Conservation (phyloP, 1,284 basidiomycete species). For the Moniliophthora roreri region DNA sequence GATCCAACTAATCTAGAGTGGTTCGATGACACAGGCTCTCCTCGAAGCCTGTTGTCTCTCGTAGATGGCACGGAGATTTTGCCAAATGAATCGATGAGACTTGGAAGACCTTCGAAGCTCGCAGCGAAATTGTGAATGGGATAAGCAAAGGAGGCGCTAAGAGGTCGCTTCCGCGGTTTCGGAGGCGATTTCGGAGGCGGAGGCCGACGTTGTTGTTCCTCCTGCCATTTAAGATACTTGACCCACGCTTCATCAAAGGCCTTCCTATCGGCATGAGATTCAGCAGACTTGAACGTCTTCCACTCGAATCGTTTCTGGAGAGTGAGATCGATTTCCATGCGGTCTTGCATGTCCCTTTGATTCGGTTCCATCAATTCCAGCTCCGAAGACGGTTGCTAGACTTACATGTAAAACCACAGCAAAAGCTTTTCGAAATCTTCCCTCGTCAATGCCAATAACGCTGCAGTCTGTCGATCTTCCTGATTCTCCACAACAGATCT, state of each 20-base stretch:
- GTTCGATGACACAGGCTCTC: too few species aligned
- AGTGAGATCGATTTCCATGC: conserved; percentile 44
- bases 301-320: conserved; percentile 50
- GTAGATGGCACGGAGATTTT: background rate
- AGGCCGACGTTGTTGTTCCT: conserved; percentile 20
- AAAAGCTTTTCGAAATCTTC: conserved; percentile 59
- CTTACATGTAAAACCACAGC: conserved; percentile 59
- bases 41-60: too few species aligned
- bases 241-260: conserved; percentile 54
- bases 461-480: conserved; percentile 28
- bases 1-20: background rate
- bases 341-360: conserved; percentile 63
- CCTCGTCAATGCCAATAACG: conserved; percentile 49
- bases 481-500: background rate
- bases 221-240: conserved; percentile 50
- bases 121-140: background rate
- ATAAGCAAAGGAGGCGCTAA: conserved; percentile 8
- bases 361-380: conserved; percentile 1
- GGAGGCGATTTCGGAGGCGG: conserved; percentile 11
- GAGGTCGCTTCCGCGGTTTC: background rate
- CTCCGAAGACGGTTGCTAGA: conserved; percentile 16
- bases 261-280: conserved; percentile 46
- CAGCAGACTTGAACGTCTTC: conserved; percentile 32
- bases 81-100: background rate
- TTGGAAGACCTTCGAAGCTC: conserved; percentile 2